These are phyloP conservation scores for Fusarium drepaniforme DNA, from an alignment of 2,329 filamentous ascomycete species.

Conservation along the genomic window DNA sequence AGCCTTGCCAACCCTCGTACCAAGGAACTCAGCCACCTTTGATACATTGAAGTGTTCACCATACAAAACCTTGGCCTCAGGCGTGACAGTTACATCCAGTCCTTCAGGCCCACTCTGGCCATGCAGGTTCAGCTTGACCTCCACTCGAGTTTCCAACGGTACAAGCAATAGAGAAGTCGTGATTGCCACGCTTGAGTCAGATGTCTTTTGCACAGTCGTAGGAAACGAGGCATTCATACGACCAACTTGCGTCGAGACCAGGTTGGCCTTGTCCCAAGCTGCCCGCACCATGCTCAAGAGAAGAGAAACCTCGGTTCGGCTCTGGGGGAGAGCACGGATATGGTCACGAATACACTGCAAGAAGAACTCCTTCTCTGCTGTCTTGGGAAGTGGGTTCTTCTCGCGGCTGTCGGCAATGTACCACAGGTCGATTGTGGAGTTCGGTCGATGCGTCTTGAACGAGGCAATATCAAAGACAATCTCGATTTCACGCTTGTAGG, in stretches of 20 bases:
- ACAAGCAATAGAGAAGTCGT: slow-evolving; percentile 71
- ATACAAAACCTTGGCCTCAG: slow-evolving; percentile 75
- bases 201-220: slow-evolving; percentile 72
- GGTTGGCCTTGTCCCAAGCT: slow-evolving; percentile 75
- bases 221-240: slow-evolving; percentile 74
- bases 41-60: slow-evolving; percentile 82
- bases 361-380: slow-evolving; percentile 80
- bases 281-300: slow-evolving; percentile 70
- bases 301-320: slow-evolving; percentile 65
- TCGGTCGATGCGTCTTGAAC: slow-evolving; percentile 63
- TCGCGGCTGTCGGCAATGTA: slow-evolving; percentile 74
- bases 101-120: slow-evolving; percentile 59
- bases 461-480: slow-evolving; percentile 77
- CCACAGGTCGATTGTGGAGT: slow-evolving; percentile 74
- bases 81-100: slow-evolving; percentile 66
- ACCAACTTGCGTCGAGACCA: slow-evolving; percentile 70
- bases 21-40: slow-evolving; percentile 80
- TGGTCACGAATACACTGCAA: slow-evolving; percentile 78
- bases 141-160: slow-evolving; percentile 76
- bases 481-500: slow-evolving; percentile 78
- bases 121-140: slow-evolving; percentile 69
- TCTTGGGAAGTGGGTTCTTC: slow-evolving; percentile 65
- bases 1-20: slow-evolving; percentile 62
- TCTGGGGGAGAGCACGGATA: slow-evolving; percentile 71
- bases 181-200: slow-evolving; percentile 75